Conservation (phyloP, 495 filamentous ascomycete species). For the Tricharina praecox region DNA sequence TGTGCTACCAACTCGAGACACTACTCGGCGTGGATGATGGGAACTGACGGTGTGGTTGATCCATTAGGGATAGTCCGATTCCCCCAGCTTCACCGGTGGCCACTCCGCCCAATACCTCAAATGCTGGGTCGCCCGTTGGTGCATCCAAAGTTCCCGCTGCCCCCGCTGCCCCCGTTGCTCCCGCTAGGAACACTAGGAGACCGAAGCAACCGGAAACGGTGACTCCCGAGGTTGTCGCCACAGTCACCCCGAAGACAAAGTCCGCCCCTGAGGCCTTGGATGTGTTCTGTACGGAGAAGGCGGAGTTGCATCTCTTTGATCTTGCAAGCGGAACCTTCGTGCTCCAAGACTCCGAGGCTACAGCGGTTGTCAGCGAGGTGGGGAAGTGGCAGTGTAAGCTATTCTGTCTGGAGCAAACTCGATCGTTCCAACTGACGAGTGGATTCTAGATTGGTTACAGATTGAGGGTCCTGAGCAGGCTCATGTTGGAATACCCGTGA, state of each 20-base stretch:
- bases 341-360: conserved; percentile 54
- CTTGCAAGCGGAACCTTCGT: conserved; percentile 70
- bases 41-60: not conserved
- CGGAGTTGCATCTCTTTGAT: conserved; percentile 88
- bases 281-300: conserved; percentile 54
- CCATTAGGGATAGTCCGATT: conserved; percentile 18
- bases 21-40: not conserved
- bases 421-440: not conserved
- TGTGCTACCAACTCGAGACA: conserved; percentile 1
- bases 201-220: conserved; percentile 28
- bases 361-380: conserved; percentile 66
- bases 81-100: conserved; percentile 20
- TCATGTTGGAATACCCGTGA: conserved; percentile 75
- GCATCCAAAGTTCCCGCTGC: conserved; percentile 7
- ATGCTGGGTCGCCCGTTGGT: not conserved
- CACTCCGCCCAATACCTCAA: conserved; percentile 10
- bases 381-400: conserved; percentile 62
- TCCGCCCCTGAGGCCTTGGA: conserved; percentile 52
- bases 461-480: conserved; percentile 59
- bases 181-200: conserved; percentile 12
- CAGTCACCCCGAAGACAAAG: conserved; percentile 42
- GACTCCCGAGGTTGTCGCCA: no score
- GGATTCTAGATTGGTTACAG: conserved; percentile 64
- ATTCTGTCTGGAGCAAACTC: not conserved
- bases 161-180: conserved; percentile 8